A percentile compares a stretch with the other conserved stretches of the same genome.
These are phyloP conservation scores for Umbellularia californica DNA, from an alignment of 164 flowering plant genomes.

Conservation along the genomic window DNA sequence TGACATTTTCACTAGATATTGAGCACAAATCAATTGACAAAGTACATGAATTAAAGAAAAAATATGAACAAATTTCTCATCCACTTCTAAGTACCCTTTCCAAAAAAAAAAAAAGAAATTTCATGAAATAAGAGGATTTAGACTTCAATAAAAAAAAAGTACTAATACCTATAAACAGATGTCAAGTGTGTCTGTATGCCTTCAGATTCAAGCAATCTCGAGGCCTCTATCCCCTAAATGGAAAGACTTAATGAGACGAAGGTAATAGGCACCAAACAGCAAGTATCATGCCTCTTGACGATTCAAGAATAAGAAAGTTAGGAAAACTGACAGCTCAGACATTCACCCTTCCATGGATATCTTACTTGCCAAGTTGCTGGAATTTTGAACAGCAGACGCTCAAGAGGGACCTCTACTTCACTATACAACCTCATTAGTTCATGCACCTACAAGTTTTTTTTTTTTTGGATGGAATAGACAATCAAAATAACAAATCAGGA, in stretches of 20 bases:
- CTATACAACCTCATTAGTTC: constrained; percentile 70
- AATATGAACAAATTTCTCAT: too few relatives aligned
- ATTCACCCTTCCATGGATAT: constrained; percentile 13
- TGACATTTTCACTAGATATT: too few relatives aligned
- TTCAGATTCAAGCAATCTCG: constrained; percentile 84
- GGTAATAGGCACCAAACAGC: too few relatives aligned
- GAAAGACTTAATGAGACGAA: constrained; percentile 3
- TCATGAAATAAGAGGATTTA: too few relatives aligned
- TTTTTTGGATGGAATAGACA: too few relatives aligned
- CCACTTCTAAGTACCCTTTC: too few relatives aligned
- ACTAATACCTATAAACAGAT: constrained; percentile 76
- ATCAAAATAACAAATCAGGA: too few relatives aligned
- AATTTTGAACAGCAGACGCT: constrained; percentile 87
- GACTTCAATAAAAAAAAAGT: too few relatives aligned
- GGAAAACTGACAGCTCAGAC: not conserved
- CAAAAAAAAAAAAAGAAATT: too few relatives aligned
- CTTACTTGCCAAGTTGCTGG: constrained; percentile 98
- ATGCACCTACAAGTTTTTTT: constrained; percentile 55
- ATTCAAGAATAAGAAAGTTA: not conserved
- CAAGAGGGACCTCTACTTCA: constrained; percentile 66
- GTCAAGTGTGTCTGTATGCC: constrained; percentile 97
- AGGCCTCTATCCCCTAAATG: constrained; percentile 87
- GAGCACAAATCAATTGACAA: too few relatives aligned
- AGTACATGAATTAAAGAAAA: too few relatives aligned
- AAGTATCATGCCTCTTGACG: too few relatives aligned